Conservation (phyloP, 352 stramenopile species). For the Globisporangium recalcitrans region DNA sequence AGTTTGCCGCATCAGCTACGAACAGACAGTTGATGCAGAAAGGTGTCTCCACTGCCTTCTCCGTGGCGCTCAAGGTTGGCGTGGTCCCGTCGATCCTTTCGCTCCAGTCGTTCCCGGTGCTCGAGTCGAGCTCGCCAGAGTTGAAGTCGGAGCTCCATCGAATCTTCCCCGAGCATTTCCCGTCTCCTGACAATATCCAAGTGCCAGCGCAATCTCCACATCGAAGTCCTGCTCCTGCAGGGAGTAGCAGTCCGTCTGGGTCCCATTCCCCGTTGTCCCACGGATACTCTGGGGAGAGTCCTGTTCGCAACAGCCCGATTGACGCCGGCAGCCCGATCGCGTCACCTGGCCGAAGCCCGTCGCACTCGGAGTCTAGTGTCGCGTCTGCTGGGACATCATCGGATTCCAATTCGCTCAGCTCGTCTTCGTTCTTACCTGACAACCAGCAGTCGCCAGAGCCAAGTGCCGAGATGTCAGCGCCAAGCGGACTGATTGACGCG, state of each 20-base stretch:
- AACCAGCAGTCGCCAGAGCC: constrained; percentile 45
- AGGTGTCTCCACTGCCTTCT: constrained; percentile 70
- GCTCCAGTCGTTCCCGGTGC: constrained; percentile 74
- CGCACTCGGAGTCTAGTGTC: constrained; percentile 58
- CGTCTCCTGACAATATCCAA: constrained; percentile 50
- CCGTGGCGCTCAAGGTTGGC: constrained; percentile 68
- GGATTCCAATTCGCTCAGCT: constrained; percentile 58
- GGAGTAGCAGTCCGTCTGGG: constrained; percentile 35
- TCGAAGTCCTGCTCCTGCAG: constrained; percentile 18
- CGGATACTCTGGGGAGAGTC: constrained; percentile 37
- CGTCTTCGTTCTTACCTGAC: constrained; percentile 71
- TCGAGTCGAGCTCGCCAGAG: constrained; percentile 61
- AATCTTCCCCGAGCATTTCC: constrained; percentile 82
- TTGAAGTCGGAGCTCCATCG: constrained; percentile 67
- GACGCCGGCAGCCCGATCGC: constrained; percentile 43
- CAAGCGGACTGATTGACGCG: constrained; percentile 21
- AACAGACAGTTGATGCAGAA: constrained; percentile 82
- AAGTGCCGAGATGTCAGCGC: constrained; percentile 24
- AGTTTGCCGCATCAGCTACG: constrained; percentile 68
- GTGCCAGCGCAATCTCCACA: constrained; percentile 24
- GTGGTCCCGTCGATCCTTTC: constrained; percentile 62
- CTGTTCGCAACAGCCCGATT: constrained; percentile 43
- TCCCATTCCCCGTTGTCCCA: constrained; percentile 33
- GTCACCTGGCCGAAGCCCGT: constrained; percentile 59
- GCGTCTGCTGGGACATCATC: constrained; percentile 43